Base-by-base conservation (phyloP, 345 rosid genomes). In the Angophora floribunda region DNA sequence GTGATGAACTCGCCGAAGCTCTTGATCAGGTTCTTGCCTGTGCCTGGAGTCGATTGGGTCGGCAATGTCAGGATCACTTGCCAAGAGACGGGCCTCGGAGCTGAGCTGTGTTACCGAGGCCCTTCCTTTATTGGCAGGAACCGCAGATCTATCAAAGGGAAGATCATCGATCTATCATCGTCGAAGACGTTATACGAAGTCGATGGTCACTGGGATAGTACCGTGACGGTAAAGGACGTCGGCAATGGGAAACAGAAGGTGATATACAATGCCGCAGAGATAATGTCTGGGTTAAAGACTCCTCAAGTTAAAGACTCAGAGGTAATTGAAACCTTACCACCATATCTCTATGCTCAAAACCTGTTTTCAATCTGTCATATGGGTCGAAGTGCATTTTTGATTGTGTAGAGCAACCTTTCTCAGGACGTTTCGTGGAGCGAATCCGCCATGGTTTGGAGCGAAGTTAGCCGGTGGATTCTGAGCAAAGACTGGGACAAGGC, bases 181-280 rank as follows among this genome's bases (percentile, higher is more conserved):
- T 65, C 82, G 9, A 92, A 84, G 44, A 91, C 90, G 15, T 92
- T 95, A 47, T 94, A 88, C 86, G 95, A 94, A 85, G 78, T 96
- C 51, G 30, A 88, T 70, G 99, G 99, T 24, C 93, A 97, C 1
- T 97, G 99, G 98, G 96, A 94, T 86, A 96, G 98, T 88, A 93
- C 89, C n/a, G 96, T 96, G 50, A 93, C 91, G 44, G 67, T 90
- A 9, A 97, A 95, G 92, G 96, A 97, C 78, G 13, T 82, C 10
- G 88, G 87, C 9, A 95, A 61, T 26, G 95, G 98, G 86, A 90
- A 91, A 88, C 88, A 90, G 28, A 92, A 86, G 8, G 90, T 94
- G 79, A 89, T 96, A 85, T 97, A 94, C 94, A 91, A 95, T 52
- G 99, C 96, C 9, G 91, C 86, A 80, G 95, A 96, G 88, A 90